Evolutionary conservation across 345 rosid genomes (phyloP).

Genomic region (Lumnitzera racemosa): DNA sequence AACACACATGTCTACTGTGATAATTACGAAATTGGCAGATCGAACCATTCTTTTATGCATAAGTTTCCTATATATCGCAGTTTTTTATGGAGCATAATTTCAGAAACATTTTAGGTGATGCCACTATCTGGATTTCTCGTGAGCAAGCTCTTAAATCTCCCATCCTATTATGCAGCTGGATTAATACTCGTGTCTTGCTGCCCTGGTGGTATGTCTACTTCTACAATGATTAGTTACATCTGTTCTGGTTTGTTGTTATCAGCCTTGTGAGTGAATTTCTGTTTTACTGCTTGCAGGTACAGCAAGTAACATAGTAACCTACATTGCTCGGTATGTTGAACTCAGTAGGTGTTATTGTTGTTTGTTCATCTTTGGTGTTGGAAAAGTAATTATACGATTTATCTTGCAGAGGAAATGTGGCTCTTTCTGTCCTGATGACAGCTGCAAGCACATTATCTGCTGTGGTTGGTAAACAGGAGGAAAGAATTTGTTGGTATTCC

Average conservation of each 20-base stretch:
- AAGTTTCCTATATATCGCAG: not conserved
- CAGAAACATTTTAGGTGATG: constrained; percentile 56
- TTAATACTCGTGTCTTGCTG: constrained; percentile 88
- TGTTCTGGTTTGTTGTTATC: no score
- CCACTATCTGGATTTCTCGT: constrained; percentile 72
- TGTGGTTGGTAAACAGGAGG: constrained; percentile 49
- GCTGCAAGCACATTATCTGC: constrained; percentile 83
- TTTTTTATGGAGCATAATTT: not conserved
- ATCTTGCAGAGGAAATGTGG: constrained; percentile 73
- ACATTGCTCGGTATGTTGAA: constrained; percentile 59
- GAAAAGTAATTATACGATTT: constrained; percentile 6
- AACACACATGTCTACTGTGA: no score
- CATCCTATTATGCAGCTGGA: constrained; percentile 88
- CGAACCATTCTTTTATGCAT: not conserved
- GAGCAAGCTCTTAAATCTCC: constrained; percentile 77
- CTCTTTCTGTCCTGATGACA: constrained; percentile 87
- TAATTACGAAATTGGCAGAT: no score
- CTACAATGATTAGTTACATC: not conserved
- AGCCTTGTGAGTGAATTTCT: constrained; percentile 4
- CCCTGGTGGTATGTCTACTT: constrained; percentile 66
- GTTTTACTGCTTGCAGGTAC: constrained; percentile 54
- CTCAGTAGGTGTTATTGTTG: not conserved
- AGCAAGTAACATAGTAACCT: constrained; percentile 87
- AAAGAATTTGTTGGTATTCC: no score
- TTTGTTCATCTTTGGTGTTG: constrained; percentile 1